Base-by-base conservation (phyloP, 371 early-diverging fungal species). In the Rhizopus delemar region DNA sequence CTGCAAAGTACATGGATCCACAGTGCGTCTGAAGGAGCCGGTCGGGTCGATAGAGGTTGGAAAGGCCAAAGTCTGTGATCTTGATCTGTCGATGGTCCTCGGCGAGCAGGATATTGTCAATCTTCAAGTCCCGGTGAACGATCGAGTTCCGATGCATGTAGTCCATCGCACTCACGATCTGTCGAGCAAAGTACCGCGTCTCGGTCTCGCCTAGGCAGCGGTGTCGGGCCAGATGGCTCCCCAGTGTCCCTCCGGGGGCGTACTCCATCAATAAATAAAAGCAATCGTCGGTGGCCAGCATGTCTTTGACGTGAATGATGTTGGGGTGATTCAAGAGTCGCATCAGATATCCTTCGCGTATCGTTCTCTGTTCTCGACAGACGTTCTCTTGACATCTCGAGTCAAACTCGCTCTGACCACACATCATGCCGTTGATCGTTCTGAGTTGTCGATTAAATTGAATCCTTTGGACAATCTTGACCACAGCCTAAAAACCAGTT, bases 111-210 rank as follows among this genome's bases (percentile, higher is more conserved):
- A 98, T 94, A 69, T 98, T 98, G 75, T 98, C 98, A 57, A 96
- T 94, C 73, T 98, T 97, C 46, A 97, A 80, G 71, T 97, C 98
- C 70, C 99, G 84, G 66, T 99, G 99, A 8, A 96, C 98, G 51
- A 99, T 93, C 4, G 90, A 91, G 75, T 98, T 96, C 46, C 84
- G 82, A 64, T 99, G 99, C 79, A 94, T 90, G 63, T 95, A 97
- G 62, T 94, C 93, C 62, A 72, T 53, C 3, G 99, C 97, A 22
- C 92, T 91, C 0, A 93, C 75, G n/a, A 99, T 91, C 72, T 98
- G 97, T 29, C 94, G 84, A 41, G 98, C 90, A 72, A 96, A 94
- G 63, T 85, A 82, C 32, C 96, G 83, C 5, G 98, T 94, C 38
- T 88, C 82, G 61, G 84, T 81, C 65, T 99, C 99, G 41, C 87